Conservation (phyloP, 2,329 filamentous ascomycete species). For the Penicillium concentricum region DNA sequence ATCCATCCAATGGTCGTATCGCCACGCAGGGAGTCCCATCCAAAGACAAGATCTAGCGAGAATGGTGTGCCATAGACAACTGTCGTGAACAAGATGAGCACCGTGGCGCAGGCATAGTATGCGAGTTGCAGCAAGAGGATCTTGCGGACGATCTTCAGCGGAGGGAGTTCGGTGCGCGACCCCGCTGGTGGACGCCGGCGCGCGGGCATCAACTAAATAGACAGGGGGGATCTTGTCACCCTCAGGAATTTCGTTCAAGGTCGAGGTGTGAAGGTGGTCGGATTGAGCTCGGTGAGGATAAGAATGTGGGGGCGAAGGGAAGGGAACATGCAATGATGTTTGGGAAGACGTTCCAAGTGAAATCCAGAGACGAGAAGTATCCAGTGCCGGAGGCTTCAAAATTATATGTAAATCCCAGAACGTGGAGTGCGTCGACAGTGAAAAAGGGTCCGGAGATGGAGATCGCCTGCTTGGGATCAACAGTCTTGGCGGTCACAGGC, state of each 20-base stretch:
- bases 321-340: slow-evolving; percentile 3
- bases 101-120: slow-evolving; percentile 62
- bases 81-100: slow-evolving; percentile 66
- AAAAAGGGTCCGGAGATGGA: slow-evolving; percentile 13
- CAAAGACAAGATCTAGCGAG: slow-evolving; percentile 58
- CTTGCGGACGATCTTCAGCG: slow-evolving; percentile 65
- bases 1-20: slow-evolving; percentile 72
- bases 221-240: background rate
- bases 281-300: slow-evolving; percentile 5
- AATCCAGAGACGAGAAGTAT: background rate
- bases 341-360: background rate
- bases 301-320: background rate
- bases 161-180: slow-evolving; percentile 65
- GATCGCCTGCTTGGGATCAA: slow-evolving; percentile 20
- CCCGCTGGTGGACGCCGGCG: slow-evolving; percentile 63
- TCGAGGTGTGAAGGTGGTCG: slow-evolving; percentile 2
- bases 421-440: background rate
- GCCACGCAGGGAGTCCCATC: slow-evolving; percentile 63
- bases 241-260: background rate
- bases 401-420: slow-evolving; percentile 1
- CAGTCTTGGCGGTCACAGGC: slow-evolving; percentile 25
- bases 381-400: too few relatives aligned
- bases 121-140: slow-evolving; percentile 64
- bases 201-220: slow-evolving; percentile 37
- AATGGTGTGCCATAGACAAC: slow-evolving; percentile 64